A percentile compares a stretch with the other conserved stretches of the same genome.
Evolutionary conservation across 768 basidiomycete genomes (phyloP).

Genomic region (Calocera viscosa): DNA sequence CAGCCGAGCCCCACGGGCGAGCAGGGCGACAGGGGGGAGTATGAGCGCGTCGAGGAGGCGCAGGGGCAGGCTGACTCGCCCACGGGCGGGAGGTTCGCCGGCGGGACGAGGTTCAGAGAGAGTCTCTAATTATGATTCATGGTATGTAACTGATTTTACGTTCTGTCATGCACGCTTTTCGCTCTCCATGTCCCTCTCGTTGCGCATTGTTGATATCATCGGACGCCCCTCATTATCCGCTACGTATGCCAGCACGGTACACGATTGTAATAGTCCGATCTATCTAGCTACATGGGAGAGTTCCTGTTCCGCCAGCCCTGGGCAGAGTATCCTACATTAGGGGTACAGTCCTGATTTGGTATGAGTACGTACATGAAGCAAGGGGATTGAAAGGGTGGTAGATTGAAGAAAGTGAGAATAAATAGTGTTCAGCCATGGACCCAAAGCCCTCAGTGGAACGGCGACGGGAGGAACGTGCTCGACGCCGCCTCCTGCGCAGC

Average conservation of each 20-base stretch:
- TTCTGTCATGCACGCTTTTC: background rate
- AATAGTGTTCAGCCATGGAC: background rate
- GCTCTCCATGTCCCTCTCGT: background rate
- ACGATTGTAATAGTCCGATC: constrained; percentile 1
- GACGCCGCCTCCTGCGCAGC: background rate
- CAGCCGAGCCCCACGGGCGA: background rate
- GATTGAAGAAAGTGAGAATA: background rate
- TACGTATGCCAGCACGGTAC: background rate
- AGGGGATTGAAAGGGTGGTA: background rate
- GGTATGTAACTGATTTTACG: too few relatives aligned
- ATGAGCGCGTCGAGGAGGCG: background rate
- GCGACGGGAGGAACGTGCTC: background rate
- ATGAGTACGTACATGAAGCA: background rate
- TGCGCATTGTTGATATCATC: background rate
- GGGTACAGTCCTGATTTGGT: constrained; percentile 1
- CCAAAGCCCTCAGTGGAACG: background rate
- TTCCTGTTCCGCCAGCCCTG: background rate
- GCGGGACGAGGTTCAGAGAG: constrained; percentile 4
- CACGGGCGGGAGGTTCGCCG: background rate
- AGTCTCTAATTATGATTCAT: too few relatives aligned
- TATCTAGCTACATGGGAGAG: background rate
- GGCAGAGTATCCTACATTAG: background rate
- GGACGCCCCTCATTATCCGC: background rate
- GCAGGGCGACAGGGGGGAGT: background rate
- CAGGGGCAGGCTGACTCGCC: background rate